Percentiles rank a stretch among this genome's conserved stretches.
Evolutionary conservation across 73 alveolate genomes (phyloP).

Genomic region (Tetrahymena elliotti): DNA sequence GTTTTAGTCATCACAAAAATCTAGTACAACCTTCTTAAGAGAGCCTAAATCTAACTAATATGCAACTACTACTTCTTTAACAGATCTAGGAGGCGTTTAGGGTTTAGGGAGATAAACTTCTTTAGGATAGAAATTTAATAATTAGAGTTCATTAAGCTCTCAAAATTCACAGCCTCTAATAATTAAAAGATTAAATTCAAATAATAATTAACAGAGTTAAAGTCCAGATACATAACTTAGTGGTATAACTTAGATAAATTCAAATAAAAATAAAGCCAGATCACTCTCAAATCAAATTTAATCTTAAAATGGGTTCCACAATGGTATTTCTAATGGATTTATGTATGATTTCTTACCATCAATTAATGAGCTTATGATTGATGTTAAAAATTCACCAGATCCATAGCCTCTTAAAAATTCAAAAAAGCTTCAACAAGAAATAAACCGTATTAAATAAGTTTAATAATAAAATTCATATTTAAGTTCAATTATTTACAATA

Average conservation of each 20-base stretch:
- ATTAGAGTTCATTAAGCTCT: not conserved
- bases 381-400: not conserved
- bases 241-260: not conserved
- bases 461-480: not conserved
- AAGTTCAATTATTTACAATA: not conserved
- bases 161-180: not conserved
- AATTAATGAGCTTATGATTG: not conserved
- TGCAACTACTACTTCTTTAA: not conserved
- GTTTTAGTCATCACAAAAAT: not conserved
- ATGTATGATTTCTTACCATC: not conserved
- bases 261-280: not conserved
- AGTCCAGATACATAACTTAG: not conserved
- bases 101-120: not conserved
- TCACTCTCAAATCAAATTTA: not conserved
- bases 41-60: not conserved
- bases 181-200: not conserved
- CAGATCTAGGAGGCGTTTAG: not conserved
- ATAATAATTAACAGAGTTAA: not conserved
- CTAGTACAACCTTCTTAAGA: not conserved
- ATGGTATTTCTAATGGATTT: not conserved
- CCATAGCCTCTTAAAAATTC: not conserved
- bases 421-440: not conserved
- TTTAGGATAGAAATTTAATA: not conserved
- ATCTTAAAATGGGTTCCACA: not conserved
- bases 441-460: not conserved